Evolutionary conservation across 2,329 filamentous ascomycete species (phyloP), one percentile per base, ranked within the genome.

Genomic region (Clarireedia hainanense): DNA sequence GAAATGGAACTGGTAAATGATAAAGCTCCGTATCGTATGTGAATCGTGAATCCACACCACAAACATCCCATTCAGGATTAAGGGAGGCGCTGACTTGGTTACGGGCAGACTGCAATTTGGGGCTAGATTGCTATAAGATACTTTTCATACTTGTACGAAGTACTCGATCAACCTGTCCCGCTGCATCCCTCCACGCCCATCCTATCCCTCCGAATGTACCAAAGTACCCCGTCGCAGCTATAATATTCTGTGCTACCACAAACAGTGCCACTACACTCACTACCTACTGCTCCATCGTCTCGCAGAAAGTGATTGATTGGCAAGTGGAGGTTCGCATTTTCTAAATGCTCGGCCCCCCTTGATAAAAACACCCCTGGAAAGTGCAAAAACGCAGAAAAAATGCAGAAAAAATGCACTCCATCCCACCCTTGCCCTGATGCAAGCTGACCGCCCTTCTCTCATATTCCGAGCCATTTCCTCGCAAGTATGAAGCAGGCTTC

Each of bases 401-500:
- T 34, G 30, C 30, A 34, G 30, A 34, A 26, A 43, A 26, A 43
- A 43, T 55, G 15, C 27, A 50, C 50, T 45, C 15, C 15, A 55
- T 55, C 52, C 46, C 52, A 55, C 52, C 52, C 46, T 55, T 50
- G 52, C 36, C 46, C 46, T 36, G 34, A 26, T 43, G 17, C 15
- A 45, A 50, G 17, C 47, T 55, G 52, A 55, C 52, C 52, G 52
- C 52, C 47, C 34, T 50, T 55, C 42, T 23, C 42, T 20, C 14
- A 36, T 36, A 34, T 34, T 34, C 30, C 45, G 43, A 46, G 43
- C 34, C 39, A 23, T 40, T 40, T 30, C n/a, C 43, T 53, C 45
- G 43, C 34, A 53, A 34, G 14, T 12, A 4, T 34, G 42, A 55
- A 46, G 52, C 52, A 55, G 43, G 17, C 30, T 54, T 42, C 52